Conservation (phyloP, 257 asterid species). For the Striga asiatica region DNA sequence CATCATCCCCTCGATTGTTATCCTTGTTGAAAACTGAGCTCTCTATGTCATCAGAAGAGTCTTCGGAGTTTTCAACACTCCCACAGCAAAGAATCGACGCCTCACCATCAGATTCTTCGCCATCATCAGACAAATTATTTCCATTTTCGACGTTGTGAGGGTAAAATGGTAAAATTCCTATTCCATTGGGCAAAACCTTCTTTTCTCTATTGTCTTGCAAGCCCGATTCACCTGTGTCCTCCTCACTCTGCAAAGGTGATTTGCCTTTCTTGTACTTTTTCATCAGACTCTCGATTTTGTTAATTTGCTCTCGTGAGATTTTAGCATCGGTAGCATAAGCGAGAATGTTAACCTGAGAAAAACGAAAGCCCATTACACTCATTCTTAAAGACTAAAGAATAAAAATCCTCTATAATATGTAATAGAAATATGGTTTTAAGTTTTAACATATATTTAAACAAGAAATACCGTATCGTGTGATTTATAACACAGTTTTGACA, state of each 20-base stretch:
- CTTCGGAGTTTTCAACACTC: conserved; percentile 55
- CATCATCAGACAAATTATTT: conserved; percentile 36
- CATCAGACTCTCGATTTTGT: conserved; percentile 45
- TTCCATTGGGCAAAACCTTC: conserved; percentile 38
- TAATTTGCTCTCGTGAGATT: conserved; percentile 59
- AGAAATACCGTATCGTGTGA: conserved; percentile 75
- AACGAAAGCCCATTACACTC: no score
- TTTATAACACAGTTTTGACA: conserved; percentile 61
- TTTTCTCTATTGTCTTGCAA: conserved; percentile 49
- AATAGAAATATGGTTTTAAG: not conserved
- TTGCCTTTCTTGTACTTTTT: conserved; percentile 56
- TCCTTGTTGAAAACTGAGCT: conserved; percentile 38
- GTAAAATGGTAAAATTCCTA: conserved; percentile 36
- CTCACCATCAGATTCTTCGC: conserved; percentile 64
- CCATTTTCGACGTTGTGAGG: conserved; percentile 33
- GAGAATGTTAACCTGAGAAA: conserved; percentile 83
- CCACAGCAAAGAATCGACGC: conserved; percentile 61
- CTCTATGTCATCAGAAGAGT: conserved; percentile 43
- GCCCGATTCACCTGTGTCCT: conserved; percentile 63
- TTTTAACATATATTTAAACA: not conserved
- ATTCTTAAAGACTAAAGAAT: no score
- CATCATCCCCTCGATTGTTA: conserved; percentile 29
- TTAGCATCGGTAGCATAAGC: conserved; percentile 76
- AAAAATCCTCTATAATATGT: no score
- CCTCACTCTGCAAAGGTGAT: conserved; percentile 62